Conservation (phyloP, 768 basidiomycete genomes). For the Tulasnella sp. region DNA sequence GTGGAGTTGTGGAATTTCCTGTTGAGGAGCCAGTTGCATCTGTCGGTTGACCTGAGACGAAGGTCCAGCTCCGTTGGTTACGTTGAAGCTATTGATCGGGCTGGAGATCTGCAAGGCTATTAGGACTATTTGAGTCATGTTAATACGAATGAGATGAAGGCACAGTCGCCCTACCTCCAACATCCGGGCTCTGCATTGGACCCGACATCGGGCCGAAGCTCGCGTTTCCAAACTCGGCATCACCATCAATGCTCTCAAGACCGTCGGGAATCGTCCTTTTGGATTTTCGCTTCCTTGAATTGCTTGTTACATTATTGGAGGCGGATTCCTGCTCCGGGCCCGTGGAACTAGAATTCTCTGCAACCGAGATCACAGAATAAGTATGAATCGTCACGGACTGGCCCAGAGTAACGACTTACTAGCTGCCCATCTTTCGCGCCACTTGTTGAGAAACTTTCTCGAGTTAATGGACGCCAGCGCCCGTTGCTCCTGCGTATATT, state of each 20-base stretch:
- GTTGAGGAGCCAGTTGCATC: not conserved
- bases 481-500: not conserved
- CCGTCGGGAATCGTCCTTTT: not conserved
- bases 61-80: not conserved
- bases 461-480: conserved; percentile 3
- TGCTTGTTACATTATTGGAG: not conserved
- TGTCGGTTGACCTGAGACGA: not conserved
- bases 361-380: not conserved
- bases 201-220: not conserved
- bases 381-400: not conserved
- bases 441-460: conserved; percentile 4
- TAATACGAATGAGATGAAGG: not conserved
- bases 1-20: not conserved
- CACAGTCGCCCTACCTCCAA: not conserved
- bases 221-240: not conserved
- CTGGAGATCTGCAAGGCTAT: not conserved
- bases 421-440: not conserved
- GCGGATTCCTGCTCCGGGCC: not conserved
- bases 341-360: not conserved
- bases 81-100: not conserved
- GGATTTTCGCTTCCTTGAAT: not conserved
- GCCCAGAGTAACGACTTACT: not conserved
- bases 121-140: not conserved
- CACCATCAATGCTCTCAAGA: not conserved
- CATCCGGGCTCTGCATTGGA: not conserved